Base-by-base conservation (phyloP, 2,329 filamentous ascomycete species). In the Penicillium frequentans region DNA sequence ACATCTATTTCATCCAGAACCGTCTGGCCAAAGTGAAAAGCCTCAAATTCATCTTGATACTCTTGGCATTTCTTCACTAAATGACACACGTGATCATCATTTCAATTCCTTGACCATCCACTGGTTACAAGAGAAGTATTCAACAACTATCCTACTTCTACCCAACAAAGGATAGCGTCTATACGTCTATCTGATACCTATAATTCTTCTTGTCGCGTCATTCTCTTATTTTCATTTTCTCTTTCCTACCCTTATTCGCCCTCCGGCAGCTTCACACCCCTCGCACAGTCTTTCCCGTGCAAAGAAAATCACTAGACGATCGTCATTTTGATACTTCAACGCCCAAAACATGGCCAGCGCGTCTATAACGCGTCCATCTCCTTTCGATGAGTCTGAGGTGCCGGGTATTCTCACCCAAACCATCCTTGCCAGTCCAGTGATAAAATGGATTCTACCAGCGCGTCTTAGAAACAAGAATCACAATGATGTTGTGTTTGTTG, bases 401-500 rank as follows among this genome's bases (percentile, higher is more conserved):
- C 33, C 87, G 58, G 95, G 91, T 4, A 70, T 98, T 31, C 80
- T 98, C 46, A 91, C 91, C 1, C 87, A 84, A 68, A 96, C 93
- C 0, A 72, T 96, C 29, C 79, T 93, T 50, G 84, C 87, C 52
- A 96, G 90, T 61, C 90, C 93, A 1, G 79, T 89, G 35, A 83
- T 89, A 55, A 88, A 88, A 68, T 89, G 84, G 79, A 88, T 97
- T 44, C 78, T 96, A 14, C 90, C 92, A 13, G 90, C 88, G n/a
- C 85, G 88, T 58, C 79, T 98, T 57, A 84, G 93, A 56, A 87
- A 87, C 54, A 80, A 81, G 51, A 75, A 81, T 44, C 81, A 86
- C 58, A 92, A 95, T 64, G 93, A 98, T 76, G 85, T 97, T 61
- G 88, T 93, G 37, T 91, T 96, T 66, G 83, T 99, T 56, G 90